Evolutionary conservation across 306 rosid genomes (phyloP), one percentile per base, ranked within the genome.

Genomic region (Vigna unguiculata): DNA sequence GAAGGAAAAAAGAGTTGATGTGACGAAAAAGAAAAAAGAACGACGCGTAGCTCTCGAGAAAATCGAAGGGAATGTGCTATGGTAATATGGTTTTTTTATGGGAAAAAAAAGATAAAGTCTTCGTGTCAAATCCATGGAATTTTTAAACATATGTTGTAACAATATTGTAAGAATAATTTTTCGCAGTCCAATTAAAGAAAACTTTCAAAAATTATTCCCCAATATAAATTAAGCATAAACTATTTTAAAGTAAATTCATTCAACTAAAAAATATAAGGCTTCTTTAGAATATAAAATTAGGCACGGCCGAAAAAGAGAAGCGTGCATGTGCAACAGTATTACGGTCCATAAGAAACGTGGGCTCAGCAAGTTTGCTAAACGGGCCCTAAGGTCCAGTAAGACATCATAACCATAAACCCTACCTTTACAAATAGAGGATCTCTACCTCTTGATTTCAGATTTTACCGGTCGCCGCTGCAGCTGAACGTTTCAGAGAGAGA

Each of bases 381-480:
- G 12, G 24, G 28, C 63, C 63, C 22, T 4, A 25, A 28, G 36
- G 61, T 60, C 78, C 24, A 53, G 38, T 0, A 7, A 1, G 52
- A 75, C 71, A 71, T 6, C 80, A 47, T 4, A 67, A 74, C 12
- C 32, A 21, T 66, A 4, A 74, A 80, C 80, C 72, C 80, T 58
- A 58, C 12, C 54, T 20, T 13, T 81, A 74, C 76, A 74, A 80
- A 67, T 81, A 71, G 47, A 81, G 4, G 20, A 9, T 13, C 9
- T 16, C 53, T 61, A 7, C 4, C 9, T 24, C 32, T 4, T 7
- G 2, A 0, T 2, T 5, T 5, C 10, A 1, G 38, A 8, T 25
- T 58, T 58, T 2, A 58, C 9, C 0, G 0, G 21, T 36, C 12
- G 76, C 76, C 12, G 80, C 84, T 24, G 59, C 71, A 67, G n/a